phyloP scores from a whole-genome alignment of 148 eudicot genomes.

The Agrostemma githago region DNA sequence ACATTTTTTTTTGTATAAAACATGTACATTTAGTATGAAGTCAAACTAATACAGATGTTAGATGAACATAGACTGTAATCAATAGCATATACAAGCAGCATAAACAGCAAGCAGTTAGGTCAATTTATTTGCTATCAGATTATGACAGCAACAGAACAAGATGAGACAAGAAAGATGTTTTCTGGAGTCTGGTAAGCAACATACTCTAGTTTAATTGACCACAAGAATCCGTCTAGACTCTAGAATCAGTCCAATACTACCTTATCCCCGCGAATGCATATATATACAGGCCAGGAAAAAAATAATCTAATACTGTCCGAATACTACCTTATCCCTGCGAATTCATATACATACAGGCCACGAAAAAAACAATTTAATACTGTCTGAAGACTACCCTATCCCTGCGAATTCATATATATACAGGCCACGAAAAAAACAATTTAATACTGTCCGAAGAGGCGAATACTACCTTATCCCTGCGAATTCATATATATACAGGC shows the following conservation, averaged over 20 bases:
- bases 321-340: too few relatives aligned
- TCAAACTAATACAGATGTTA: neutral
- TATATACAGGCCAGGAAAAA: too few relatives aligned
- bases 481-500: too few relatives aligned
- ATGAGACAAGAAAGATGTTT: neutral
- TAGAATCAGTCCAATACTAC: neutral
- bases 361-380: too few relatives aligned
- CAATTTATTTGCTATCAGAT: neutral
- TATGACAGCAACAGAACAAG: neutral
- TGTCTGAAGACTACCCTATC: too few relatives aligned
- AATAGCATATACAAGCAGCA: neutral
- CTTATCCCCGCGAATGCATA: neutral
- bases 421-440: too few relatives aligned
- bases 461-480: too few relatives aligned
- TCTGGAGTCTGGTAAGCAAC: neutral
- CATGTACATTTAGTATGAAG: neutral
- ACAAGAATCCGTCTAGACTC: neutral
- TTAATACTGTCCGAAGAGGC: too few relatives aligned
- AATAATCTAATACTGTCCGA: too few relatives aligned
- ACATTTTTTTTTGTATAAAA: neutral
- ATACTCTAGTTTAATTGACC: neutral
- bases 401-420: too few relatives aligned
- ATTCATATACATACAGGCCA: too few relatives aligned
- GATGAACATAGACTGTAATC: neutral
- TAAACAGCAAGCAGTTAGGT: neutral